Evolutionary conservation across 1,139 yeast genomes (phyloP), one percentile per base, ranked within the genome.

Genomic region (Geotrichum fermentans): DNA sequence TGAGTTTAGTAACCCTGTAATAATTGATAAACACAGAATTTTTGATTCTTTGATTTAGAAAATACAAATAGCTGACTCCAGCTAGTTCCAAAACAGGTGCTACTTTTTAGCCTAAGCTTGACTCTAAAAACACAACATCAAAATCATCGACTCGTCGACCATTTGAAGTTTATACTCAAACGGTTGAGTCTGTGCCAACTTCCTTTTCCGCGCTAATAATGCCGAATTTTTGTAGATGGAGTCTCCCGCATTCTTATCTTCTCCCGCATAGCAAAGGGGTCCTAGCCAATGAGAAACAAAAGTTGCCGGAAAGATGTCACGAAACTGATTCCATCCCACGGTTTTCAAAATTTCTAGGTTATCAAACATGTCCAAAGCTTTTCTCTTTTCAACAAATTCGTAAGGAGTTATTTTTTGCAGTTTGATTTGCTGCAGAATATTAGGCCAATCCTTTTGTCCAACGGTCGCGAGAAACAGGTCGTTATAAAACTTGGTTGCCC

Each of bases 321-420:
- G 32, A 26, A 38, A 38, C 33, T 38, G 14, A 5, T 8, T 26
- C 41, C 41, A 38, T 33, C 26, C n/a, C 20, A 33, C 41, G 4
- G 6, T 38, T 24, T 16, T 24, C 20, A 38, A 7, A 2, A 14
- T 20, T 14, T 32, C 29, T 5, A 14, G 8, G 24, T 26, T 26
- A 14, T 24, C 32, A 38, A 38, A 38, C 41, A 38, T 17, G 21
- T 38, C 28, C 2, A 16, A 4, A 10, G 18, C n/a, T 8, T 24
- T 24, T 2, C 14, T 17, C 2, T 14, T n/a, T 7, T 10, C 8
- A 4, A 38, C 21, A 2, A 38, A 26, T 4, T 16, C 33, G 21
- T 26, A 38, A 7, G 41, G 41, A 4, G 33, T 38, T 21, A 38
- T 11, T 4, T 22, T 17, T 11, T 37, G 6, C 3, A 16, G n/a